Conservation (phyloP, 345 rosid genomes). For the Nephelium lappaceum region DNA sequence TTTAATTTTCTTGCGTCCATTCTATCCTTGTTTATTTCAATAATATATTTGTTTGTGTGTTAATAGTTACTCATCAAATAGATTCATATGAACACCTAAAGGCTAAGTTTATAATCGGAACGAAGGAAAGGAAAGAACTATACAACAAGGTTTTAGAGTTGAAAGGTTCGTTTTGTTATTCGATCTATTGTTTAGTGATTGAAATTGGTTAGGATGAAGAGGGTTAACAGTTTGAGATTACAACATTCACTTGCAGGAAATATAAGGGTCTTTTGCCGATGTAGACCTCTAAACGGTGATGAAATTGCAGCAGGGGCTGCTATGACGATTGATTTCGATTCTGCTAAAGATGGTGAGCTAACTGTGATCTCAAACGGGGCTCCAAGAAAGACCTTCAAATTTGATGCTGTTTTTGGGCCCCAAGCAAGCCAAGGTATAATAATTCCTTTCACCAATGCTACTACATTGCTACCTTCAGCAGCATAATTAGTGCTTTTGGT, state of each 20-base stretch:
- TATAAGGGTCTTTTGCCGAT: constrained; percentile 94
- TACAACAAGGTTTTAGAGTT: constrained; percentile 92
- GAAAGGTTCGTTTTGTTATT: constrained; percentile 61
- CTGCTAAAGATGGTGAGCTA: constrained; percentile 86
- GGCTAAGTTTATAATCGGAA: constrained; percentile 64
- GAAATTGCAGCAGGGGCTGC: constrained; percentile 67
- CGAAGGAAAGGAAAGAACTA: constrained; percentile 74
- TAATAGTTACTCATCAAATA: constrained; percentile 67
- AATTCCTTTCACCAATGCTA: neutral
- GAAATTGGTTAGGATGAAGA: constrained; percentile 16
- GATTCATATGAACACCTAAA: constrained; percentile 63
- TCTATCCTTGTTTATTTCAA: neutral
- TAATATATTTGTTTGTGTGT: constrained; percentile 6
- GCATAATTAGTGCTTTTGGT: constrained; percentile 12
- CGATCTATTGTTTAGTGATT: constrained; percentile 9
- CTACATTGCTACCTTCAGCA: constrained; percentile 10
- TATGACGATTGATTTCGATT: constrained; percentile 70
- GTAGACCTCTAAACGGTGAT: constrained; percentile 78
- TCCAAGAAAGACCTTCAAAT: constrained; percentile 76
- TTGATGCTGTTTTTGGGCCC: constrained; percentile 91
- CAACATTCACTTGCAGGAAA: constrained; percentile 63
- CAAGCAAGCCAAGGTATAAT: constrained; percentile 81
- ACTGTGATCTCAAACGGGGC: constrained; percentile 75
- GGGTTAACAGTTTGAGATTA: constrained; percentile 21
- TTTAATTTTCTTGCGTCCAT: neutral